Evolutionary conservation across 1,284 basidiomycete species (phyloP), one percentile per base, ranked within the genome.

Genomic region (Naganishia cerealis): DNA sequence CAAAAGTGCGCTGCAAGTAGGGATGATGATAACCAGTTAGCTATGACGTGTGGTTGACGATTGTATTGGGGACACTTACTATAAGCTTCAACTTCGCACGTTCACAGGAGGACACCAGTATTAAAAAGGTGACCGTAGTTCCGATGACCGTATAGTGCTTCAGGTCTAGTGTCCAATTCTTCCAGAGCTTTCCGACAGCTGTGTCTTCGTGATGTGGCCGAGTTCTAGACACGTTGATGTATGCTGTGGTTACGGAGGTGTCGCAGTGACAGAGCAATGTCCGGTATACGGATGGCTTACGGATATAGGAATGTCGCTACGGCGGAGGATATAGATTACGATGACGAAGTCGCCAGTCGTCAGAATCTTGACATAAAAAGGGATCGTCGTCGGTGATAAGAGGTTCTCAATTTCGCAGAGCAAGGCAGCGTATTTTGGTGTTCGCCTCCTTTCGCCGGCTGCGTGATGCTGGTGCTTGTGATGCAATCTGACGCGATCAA

Each of bases 401-500:
- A 50, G 46, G 46, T 21, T 24, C n/a, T 50, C 21, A 50, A 13
- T 50, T 50, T 18, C 21, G n/a, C 46, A 24, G 46, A 21, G 21
- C 46, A n/a, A 21, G 46, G 46, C 21, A 50, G 46, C 46, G 46
- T 50, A 50, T 21, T 46, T 46, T 46, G 43, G 43, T 46, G 43
- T 46, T 46, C 46, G 46, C 46, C 46, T 50, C 46, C 46, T 21
- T 50, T 50, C n/a, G n/a, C 46, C 46, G 46, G 46, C 10, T 50
- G 46, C n/a, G 46, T 50, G 46, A 2, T 24, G 46, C 46, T 50
- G 21, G 1, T 21, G n/a, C 21, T 33, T 21, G n/a, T 9, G 21
- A 24, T 42, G 40, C 40, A 6, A 2, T 33, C 3, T 33, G 29
- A 33, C 29, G 21, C 46, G 46, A 21, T 50, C 46, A 50, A 50